Evolutionary conservation across 139 green algal species (phyloP), one percentile per base, ranked within the genome.

Genomic region (Chlamydomonas sphaeroides): DNA sequence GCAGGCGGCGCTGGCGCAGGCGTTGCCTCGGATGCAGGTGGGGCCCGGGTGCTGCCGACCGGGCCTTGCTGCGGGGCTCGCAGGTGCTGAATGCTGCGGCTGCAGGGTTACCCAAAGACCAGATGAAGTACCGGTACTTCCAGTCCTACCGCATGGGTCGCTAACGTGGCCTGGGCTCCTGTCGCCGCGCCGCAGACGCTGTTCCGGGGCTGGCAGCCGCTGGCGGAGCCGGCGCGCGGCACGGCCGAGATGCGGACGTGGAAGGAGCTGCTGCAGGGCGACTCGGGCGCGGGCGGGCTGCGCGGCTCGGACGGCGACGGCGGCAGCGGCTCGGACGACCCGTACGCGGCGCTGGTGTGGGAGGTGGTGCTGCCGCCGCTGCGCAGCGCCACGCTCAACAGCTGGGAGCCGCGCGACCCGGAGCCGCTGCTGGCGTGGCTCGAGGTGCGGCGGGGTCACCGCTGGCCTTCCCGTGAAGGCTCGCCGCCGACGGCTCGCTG

Each of bases 281-380:
- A 78, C n/a, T 26, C n/a, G 7, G 84, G 36, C 82, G 94, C 61
- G 53, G 63, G 32, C 35, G 78, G 42, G 71, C 69, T 39, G 49
- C 67, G 84, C 8, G 94, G 86, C 88, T 56, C 81, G 84, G 7
- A 85, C 97, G 73, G 85, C 96, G 61, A 88, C 94, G 65, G 69
- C 70, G 41, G 30, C 41, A 81, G 92, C 65, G 68, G 51, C n/a
- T 42, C 39, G 21, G 77, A 86, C 30, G 95, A 98, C 71, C 85
- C 93, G 1, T 98, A 96, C 86, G 78, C 73, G 20, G 48, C 68
- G 26, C 88, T 99, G 48, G 77, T 98, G 57, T 80, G 63, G 32
- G 91, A 96, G 61, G 72, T 92, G 41, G 85, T 99, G 72, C 87
- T 99, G 88, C 96, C 97, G 21, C 88, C 87, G 25, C 48, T 99